Percentiles rank a stretch among this genome's conserved stretches.
Evolutionary conservation across 2,329 filamentous ascomycete genomes (phyloP).

Genomic region (Grosmannia penicillata): DNA sequence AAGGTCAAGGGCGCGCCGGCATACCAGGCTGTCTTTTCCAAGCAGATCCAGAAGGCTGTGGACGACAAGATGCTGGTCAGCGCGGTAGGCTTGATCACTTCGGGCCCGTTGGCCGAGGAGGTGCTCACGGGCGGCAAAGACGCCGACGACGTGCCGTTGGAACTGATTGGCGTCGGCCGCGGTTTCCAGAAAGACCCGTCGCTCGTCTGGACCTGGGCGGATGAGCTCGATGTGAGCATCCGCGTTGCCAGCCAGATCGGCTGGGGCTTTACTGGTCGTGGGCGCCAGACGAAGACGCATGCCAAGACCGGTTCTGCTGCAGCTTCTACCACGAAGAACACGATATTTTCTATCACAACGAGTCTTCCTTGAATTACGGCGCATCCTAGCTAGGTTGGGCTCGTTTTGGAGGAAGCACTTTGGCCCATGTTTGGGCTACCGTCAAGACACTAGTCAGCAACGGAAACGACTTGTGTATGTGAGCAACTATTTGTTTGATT

Average conservation of each 20-base stretch:
- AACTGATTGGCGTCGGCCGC: conserved; percentile 34
- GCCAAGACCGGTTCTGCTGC: too few relatives aligned
- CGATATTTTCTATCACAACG: too few relatives aligned
- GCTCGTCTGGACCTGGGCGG: conserved; percentile 38
- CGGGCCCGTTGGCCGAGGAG: conserved; percentile 28
- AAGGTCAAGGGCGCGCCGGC: conserved; percentile 43
- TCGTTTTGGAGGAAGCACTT: too few relatives aligned
- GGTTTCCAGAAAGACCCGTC: conserved; percentile 45
- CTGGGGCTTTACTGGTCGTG: conserved; percentile 36
- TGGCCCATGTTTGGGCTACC: too few relatives aligned
- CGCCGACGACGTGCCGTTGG: conserved; percentile 23
- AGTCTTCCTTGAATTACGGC: too few relatives aligned
- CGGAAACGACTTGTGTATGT: too few relatives aligned
- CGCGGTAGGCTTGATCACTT: conserved; percentile 33
- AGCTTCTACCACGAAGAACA: too few relatives aligned
- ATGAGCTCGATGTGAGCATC: conserved; percentile 33
- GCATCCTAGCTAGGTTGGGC: too few relatives aligned
- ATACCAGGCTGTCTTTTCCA: conserved; percentile 59
- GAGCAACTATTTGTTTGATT: too few relatives aligned
- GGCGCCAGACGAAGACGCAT: too few relatives aligned
- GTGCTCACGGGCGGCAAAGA: conserved; percentile 21
- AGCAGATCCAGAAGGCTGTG: conserved; percentile 55
- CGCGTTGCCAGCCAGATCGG: conserved; percentile 36
- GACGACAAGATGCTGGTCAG: conserved; percentile 38
- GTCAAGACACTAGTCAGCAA: too few relatives aligned